phyloP scores from a whole-genome alignment of 2,329 filamentous ascomycete species.

The Phaeosphaeriaceae sp. region DNA sequence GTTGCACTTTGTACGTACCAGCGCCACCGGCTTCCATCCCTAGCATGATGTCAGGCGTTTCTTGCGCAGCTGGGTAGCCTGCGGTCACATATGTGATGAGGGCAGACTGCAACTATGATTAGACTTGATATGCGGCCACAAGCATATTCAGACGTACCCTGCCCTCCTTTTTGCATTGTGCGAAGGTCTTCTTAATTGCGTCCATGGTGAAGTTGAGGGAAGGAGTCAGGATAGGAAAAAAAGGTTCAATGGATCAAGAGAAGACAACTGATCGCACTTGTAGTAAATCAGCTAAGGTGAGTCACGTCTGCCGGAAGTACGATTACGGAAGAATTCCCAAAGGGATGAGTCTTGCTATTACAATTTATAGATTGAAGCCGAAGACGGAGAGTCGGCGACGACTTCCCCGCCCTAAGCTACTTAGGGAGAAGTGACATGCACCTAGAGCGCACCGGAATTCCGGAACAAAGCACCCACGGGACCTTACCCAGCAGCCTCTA shows the following conservation, averaged over 20 bases:
- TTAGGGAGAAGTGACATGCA: constrained; percentile 3
- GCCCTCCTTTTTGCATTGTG: constrained; percentile 58
- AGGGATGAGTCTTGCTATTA: constrained; percentile 26
- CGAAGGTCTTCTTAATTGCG: constrained; percentile 57
- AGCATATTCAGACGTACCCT: constrained; percentile 39
- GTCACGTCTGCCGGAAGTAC: constrained; percentile 16
- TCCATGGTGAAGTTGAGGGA: constrained; percentile 48
- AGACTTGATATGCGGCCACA: constrained; percentile 5
- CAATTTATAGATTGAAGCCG: constrained; percentile 29
- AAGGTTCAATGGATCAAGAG: constrained; percentile 1
- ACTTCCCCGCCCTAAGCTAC: constrained; percentile 8
- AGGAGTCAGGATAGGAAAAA: neutral
- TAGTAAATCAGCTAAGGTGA: constrained; percentile 13
- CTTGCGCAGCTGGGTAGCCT: constrained; percentile 82
- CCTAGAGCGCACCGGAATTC: neutral
- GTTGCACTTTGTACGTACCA: constrained; percentile 60
- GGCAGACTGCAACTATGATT: constrained; percentile 65
- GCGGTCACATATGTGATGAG: constrained; percentile 97
- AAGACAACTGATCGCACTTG: constrained; percentile 8
- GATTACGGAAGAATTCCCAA: constrained; percentile 7
- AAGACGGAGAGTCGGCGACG: constrained; percentile 25
- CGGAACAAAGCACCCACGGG: no score
- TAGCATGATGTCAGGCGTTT: constrained; percentile 83
- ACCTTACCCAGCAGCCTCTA: constrained; percentile 2
- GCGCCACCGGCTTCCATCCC: constrained; percentile 92